Base-by-base conservation (phyloP, 169 alveolate species). In the Babesia divergens region DNA sequence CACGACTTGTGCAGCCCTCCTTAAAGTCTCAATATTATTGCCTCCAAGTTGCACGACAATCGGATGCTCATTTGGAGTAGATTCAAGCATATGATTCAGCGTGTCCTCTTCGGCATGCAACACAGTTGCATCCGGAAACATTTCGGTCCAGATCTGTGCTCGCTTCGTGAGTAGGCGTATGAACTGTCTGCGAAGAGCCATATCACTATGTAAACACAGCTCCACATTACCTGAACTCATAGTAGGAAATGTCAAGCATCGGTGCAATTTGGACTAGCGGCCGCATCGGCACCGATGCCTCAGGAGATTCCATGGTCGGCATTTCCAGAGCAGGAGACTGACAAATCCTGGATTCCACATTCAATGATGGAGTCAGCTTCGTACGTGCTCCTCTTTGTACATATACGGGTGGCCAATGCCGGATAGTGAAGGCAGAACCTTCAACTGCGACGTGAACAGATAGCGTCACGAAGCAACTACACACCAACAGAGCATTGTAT, bases 21-120 rank as follows among this genome's bases (percentile, higher is more conserved):
- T 91, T 53, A 95, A 67, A 50, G 92, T 91, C 35, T 85, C 89
- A 5, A 96, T 92, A 55, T 93, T 88, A 74, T 90, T 90, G 37
- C 99, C 99, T 3, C 99, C 99, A 34, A 96, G 91, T 70, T 97
- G 98, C 54, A 95, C 90, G 22, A 92, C 97, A 26, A 90, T 51
- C 9, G 97, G 95, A 58, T 76, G 92, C 67, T 92, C 96, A 34
- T 83, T 47, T 3, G 74, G 81, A 43, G 56, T 69, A 38, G 88
- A 91, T 55, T 91, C 92, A 50, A 79, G 56, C 77, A 29, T 70
- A 3, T 22, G 40, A 26, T 26, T 44, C 43, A 40, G 64, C 59
- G 35, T 72, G 20, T 58, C 86, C 9, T 81, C 58, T 6, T 67
- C 76, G 55, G 89, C 86, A 68, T 93, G 89, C 37, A 91, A 51